Evolutionary conservation across 1,284 basidiomycete species (phyloP), one percentile per base, ranked within the genome.

Genomic region (Cystobasidium sp.): DNA sequence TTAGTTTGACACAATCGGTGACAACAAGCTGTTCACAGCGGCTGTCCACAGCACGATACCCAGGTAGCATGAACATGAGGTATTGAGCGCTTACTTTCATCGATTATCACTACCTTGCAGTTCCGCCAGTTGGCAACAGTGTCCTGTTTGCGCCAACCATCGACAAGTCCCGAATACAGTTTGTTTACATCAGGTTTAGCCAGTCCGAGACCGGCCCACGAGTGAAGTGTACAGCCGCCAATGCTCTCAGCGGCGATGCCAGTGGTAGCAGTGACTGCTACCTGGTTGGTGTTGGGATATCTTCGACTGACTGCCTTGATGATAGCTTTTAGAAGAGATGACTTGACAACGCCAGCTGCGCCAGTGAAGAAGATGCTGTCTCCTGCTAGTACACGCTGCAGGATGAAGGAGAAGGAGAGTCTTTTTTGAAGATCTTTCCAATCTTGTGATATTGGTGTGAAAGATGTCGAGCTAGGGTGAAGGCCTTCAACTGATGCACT

Each of bases 81-180:
- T 51, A 20, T 51, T 20, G 20, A 20, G 47, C 59, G 47, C 59
- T 62, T 37, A 62, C 59, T 41, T 49, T 65, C 44, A 44, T 65
- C 62, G n/a, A 49, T 41, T 8, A 46, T 49, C 44, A 99, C 86
- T 0, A 94, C 90, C 80, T 89, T 88, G 0, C 90, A 90, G 51
- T 87, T 83, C 74, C 85, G 78, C 93, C 93, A 95, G 64, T 91
- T 18, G 20, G 16, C 31, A 12, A 22, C 6, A 24, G 31, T 39
- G 9, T 49, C 47, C 22, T n/a, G 39, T 44, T 47, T 47, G n/a
- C 31, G 6, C 37, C 41, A 31, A 14, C 47, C 47, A 6, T 53
- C 53, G 47, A 31, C n/a, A 2, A 67, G 24, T 10, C n/a, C 20
- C 18, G 47, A 44, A 43, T 22, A 53, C 16, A 67, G 49, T 47